Conservation (phyloP, 139 green algal species). For the Spirogloea muscicola region DNA sequence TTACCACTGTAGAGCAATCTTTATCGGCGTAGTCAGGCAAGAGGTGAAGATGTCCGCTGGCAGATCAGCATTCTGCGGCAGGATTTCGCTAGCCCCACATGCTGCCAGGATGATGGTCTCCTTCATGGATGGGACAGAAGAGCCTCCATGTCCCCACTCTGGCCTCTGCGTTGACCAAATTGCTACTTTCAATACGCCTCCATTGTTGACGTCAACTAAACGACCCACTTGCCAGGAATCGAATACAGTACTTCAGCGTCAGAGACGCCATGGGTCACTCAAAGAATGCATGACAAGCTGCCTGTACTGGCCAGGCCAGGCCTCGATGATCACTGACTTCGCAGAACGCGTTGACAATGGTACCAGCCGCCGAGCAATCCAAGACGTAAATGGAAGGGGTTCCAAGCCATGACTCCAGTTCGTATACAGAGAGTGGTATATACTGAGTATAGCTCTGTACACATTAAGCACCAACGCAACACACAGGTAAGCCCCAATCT, state of each 20-base stretch:
- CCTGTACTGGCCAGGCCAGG: too few relatives aligned
- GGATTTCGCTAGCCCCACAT: constrained; percentile 78
- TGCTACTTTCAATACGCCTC: too few relatives aligned
- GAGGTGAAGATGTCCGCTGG: constrained; percentile 95
- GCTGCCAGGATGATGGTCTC: constrained; percentile 90
- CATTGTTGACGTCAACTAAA: too few relatives aligned
- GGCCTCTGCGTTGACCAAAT: constrained; percentile 22
- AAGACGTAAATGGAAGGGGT: constrained; percentile 95
- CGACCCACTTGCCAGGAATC: too few relatives aligned
- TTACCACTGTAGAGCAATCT: constrained; percentile 90
- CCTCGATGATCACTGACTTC: too few relatives aligned
- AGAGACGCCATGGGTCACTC: too few relatives aligned
- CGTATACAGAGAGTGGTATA: constrained; percentile 96
- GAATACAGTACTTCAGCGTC: too few relatives aligned
- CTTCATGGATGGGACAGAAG: constrained; percentile 42
- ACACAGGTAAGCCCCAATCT: too few relatives aligned
- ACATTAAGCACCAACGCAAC: constrained; percentile 42
- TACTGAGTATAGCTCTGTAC: constrained; percentile 91
- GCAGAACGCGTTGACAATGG: constrained; percentile 75
- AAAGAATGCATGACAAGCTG: too few relatives aligned
- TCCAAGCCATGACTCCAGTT: constrained; percentile 89
- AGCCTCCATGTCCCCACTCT: constrained; percentile 33
- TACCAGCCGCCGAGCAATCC: constrained; percentile 89
- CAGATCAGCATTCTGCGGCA: constrained; percentile 85
- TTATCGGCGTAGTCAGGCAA: constrained; percentile 98